A percentile compares a stretch with the other conserved stretches of the same genome.
These are phyloP conservation scores for Chamaecrista fasciculata DNA, from an alignment of 306 rosid genomes.

Conservation along the genomic window DNA sequence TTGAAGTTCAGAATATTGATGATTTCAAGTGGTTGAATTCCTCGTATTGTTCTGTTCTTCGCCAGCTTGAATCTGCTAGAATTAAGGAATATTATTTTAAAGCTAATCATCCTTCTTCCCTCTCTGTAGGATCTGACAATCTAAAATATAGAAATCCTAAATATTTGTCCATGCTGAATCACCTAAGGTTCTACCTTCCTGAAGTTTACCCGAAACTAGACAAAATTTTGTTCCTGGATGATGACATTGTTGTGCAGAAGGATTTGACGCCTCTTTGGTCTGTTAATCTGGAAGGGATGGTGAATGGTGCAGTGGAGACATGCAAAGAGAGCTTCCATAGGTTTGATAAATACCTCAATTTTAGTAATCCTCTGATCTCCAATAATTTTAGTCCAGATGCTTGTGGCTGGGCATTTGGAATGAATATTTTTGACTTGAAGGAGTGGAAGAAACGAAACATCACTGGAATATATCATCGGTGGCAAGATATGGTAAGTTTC, in stretches of 20 bases:
- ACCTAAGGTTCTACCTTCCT: slow-evolving; percentile 90
- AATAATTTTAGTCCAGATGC: slow-evolving; percentile 84
- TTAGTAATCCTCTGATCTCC: slow-evolving; percentile 80
- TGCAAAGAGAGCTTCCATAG: slow-evolving; percentile 99
- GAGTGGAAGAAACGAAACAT: slow-evolving; percentile 92
- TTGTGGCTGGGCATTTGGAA: slow-evolving; percentile 99
- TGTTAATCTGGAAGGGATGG: slow-evolving; percentile 82
- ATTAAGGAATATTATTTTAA: slow-evolving; percentile 91
- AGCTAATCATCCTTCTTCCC: slow-evolving; percentile 86
- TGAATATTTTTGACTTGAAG: slow-evolving; percentile 92
- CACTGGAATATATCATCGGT: slow-evolving; percentile 87
- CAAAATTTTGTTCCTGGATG: slow-evolving; percentile 90
- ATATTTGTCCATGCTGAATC: slow-evolving; percentile 93
- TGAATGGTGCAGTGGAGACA: slow-evolving; percentile 99
- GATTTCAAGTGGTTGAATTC: slow-evolving; percentile 98
- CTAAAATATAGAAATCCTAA: slow-evolving; percentile 93
- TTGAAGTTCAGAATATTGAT: slow-evolving; percentile 85
- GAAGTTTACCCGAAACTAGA: slow-evolving; percentile 91
- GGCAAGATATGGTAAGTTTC: slow-evolving; percentile 87
- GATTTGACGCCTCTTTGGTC: slow-evolving; percentile 93
- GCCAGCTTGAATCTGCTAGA: slow-evolving; percentile 91
- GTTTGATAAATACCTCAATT: slow-evolving; percentile 95
- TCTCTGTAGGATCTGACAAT: slow-evolving; percentile 79
- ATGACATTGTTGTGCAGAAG: slow-evolving; percentile 95
- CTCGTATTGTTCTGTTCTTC: slow-evolving; percentile 91